These are phyloP conservation scores for Trypanosomatidae sp. DNA, from an alignment of 208 protist genomes.

Conservation along the genomic window DNA sequence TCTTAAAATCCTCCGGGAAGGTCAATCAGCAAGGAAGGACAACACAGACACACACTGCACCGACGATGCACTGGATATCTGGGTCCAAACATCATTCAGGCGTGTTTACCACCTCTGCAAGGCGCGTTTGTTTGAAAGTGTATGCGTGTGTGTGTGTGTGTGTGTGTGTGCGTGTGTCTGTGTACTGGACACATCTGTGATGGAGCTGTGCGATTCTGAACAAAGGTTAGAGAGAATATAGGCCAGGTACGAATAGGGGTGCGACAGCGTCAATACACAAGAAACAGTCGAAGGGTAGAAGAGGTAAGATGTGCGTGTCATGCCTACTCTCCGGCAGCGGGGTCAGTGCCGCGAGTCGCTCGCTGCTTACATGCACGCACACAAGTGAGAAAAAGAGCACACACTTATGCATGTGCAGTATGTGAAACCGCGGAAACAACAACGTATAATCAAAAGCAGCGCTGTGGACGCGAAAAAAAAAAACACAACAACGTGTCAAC, in stretches of 20 bases:
- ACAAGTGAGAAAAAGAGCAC: too few species aligned
- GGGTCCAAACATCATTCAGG: neutral
- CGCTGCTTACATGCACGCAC: neutral
- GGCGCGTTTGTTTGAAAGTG: neutral
- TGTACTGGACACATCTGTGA: neutral
- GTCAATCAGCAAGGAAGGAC: neutral
- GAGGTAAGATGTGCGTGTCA: neutral
- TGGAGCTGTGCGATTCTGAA: neutral
- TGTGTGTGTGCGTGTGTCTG: neutral
- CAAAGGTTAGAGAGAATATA: neutral
- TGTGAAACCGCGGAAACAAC: neutral
- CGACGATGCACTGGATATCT: neutral
- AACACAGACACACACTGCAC: neutral
- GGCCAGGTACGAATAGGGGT: neutral
- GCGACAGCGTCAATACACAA: neutral
- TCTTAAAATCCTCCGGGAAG: neutral
- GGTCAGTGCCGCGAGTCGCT: neutral
- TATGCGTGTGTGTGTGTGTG: neutral
- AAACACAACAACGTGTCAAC: neutral
- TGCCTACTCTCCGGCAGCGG: neutral
- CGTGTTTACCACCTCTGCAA: neutral
- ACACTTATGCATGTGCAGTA: neutral
- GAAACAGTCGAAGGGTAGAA: neutral
- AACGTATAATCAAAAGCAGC: neutral
- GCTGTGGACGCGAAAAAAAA: neutral